Evolutionary conservation across 352 stramenopile species (phyloP), one percentile per base, ranked within the genome.

Genomic region (Halophytophthora batemanensis): DNA sequence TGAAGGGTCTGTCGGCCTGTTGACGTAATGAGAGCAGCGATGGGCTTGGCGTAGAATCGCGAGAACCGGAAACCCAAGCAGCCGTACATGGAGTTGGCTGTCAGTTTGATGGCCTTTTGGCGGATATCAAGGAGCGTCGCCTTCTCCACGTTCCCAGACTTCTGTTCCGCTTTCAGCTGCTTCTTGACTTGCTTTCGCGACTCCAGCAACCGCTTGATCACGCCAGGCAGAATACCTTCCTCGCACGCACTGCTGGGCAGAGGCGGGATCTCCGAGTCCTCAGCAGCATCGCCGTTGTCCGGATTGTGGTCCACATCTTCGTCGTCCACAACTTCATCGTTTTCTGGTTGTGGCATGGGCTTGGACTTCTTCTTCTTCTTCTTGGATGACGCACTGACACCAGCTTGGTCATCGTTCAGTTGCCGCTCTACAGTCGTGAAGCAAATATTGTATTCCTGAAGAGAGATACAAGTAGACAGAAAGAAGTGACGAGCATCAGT

Each of bases 61-160:
- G 95, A 99, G 65, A 97, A 93, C 12, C 91, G 96, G 69, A 99
- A 99, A 47, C 97, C 98, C 18, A 99, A 83, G 71, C 98, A 99
- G 51, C 98, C 98, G 63, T 99, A 99, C 98, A 99, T 99, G 5
- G 96, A 99, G 86, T 99, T 99, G 50, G 98, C 98, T 15, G 96
- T 99, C 35, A 99, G 74, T 64, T 99, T 99, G 41, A 99, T 94
- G 14, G 98, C 98, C 73, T 98, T 98, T 64, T 99, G 98, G 40
- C 96, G 94, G 82, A 99, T 99, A 66, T 99, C 95, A 12, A 99
- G 79, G 72, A 98, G 75, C 43, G 78, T 82, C 5, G 74, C 74
- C 59, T 82, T 89, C 40, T 93, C 85, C 7, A 74, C 50, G 54
- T 97, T 96, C 15, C 90, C 83, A 5, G 66, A 53, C 62, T 98